These are phyloP conservation scores for Paecilomyces dactylethromorphus DNA, from an alignment of 2,329 filamentous ascomycete genomes.

Conservation along the genomic window DNA sequence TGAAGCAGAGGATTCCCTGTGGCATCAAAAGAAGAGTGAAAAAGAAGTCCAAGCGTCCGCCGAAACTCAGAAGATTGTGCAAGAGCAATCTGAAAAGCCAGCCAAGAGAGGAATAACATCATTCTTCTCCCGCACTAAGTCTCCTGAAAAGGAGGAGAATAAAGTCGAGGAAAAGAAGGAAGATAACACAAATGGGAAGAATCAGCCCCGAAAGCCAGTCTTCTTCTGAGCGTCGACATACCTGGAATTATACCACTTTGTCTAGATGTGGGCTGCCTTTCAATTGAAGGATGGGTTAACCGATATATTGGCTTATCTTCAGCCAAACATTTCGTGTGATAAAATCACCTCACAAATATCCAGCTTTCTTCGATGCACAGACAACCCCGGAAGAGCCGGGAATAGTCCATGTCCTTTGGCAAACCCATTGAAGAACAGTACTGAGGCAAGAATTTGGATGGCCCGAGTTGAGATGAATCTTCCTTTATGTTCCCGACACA, in stretches of 20 bases:
- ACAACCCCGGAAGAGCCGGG: too few relatives aligned
- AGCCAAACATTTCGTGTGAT: too few relatives aligned
- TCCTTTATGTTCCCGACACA: too few relatives aligned
- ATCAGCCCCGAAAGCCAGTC: neutral
- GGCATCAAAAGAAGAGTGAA: conserved; percentile 22
- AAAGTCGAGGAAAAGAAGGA: neutral
- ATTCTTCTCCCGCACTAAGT: neutral
- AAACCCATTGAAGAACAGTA: too few relatives aligned
- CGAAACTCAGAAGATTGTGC: neutral
- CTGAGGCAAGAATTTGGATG: too few relatives aligned
- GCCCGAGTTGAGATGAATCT: too few relatives aligned
- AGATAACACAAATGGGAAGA: neutral
- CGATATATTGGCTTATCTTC: too few relatives aligned
- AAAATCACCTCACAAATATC: too few relatives aligned
- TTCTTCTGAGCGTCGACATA: neutral
- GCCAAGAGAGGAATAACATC: neutral
- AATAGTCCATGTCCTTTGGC: too few relatives aligned
- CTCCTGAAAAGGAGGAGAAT: neutral
- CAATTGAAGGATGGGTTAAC: neutral
- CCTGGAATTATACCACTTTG: neutral
- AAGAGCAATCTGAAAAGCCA: neutral
- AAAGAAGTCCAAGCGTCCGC: conserved; percentile 1
- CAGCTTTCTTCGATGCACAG: too few relatives aligned
- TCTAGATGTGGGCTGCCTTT: neutral
- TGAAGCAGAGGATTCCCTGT: conserved; percentile 32